Percentiles rank a stretch among this genome's conserved stretches.
These are phyloP conservation scores for Harringtonia aguacate DNA, from an alignment of 2,329 filamentous ascomycete genomes.

Conservation along the genomic window DNA sequence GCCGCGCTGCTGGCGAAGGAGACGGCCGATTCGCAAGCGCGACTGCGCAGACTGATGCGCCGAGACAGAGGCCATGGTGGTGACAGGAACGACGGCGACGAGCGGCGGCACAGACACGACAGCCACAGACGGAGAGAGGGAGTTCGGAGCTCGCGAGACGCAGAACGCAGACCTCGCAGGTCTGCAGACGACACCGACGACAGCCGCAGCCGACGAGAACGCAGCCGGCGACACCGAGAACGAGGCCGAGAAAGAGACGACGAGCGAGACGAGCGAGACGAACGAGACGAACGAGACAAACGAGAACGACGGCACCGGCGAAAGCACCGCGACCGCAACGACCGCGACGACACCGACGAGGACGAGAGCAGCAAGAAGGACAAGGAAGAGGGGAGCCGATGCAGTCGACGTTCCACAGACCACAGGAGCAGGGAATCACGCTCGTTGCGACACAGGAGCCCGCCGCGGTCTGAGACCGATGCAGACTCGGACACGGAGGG, in stretches of 20 bases:
- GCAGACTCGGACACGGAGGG: too few relatives aligned
- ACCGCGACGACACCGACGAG: background rate
- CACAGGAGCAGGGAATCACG: too few relatives aligned
- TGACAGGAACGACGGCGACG: background rate
- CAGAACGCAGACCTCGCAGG: background rate
- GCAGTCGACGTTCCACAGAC: too few relatives aligned
- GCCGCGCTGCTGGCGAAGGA: constrained; percentile 76
- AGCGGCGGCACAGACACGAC: background rate
- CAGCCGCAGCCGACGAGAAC: background rate
- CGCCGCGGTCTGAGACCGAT: too few relatives aligned
- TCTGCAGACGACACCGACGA: background rate
- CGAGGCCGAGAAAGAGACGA: background rate
- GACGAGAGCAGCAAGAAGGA: too few relatives aligned
- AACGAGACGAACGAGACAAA: background rate
- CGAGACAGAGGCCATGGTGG: background rate
- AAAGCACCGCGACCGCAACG: background rate
- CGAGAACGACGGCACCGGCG: background rate
- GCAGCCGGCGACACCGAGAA: background rate
- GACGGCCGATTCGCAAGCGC: constrained; percentile 62
- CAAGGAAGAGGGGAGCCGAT: too few relatives aligned
- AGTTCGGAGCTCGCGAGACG: background rate
- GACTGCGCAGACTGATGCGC: constrained; percentile 48
- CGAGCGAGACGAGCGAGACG: background rate
- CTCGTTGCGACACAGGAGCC: too few relatives aligned
- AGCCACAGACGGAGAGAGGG: background rate